Evolutionary conservation across 2,329 filamentous ascomycete species (phyloP).

Genomic region (Albophoma yamanashiensis): DNA sequence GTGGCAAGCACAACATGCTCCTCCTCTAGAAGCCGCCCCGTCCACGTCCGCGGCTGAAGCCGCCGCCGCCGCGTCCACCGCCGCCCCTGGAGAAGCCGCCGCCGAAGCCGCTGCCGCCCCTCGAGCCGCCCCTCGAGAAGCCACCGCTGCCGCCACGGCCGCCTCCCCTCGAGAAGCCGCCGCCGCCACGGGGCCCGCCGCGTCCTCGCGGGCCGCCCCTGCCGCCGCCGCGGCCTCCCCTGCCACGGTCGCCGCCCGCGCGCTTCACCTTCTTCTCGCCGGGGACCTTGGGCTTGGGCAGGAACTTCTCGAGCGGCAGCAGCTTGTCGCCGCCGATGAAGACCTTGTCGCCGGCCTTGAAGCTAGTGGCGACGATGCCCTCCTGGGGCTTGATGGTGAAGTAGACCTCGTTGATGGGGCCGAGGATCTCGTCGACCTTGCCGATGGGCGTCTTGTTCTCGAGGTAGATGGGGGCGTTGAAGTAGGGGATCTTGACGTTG

Average conservation of each 20-base stretch:
- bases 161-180: constrained; percentile 21
- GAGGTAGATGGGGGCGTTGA: constrained; percentile 97
- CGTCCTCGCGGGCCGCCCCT: constrained; percentile 21
- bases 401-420: constrained; percentile 94
- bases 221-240: constrained; percentile 16
- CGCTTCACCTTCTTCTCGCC: constrained; percentile 54
- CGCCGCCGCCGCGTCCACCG: constrained; percentile 13
- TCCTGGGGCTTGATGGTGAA: constrained; percentile 98
- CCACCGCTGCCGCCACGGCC: constrained; percentile 14
- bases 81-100: constrained; percentile 20
- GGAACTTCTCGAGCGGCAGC: constrained; percentile 87
- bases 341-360: constrained; percentile 96
- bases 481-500: constrained; percentile 94
- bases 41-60: constrained; percentile 15
- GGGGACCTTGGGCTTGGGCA: constrained; percentile 79
- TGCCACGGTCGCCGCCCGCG: constrained; percentile 39
- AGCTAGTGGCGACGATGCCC: constrained; percentile 87
- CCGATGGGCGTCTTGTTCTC: constrained; percentile 97
- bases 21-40: background rate
- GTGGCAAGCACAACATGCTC: constrained; percentile 1
- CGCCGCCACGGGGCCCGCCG: constrained; percentile 26
- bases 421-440: constrained; percentile 96
- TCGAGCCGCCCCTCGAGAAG: constrained; percentile 7
- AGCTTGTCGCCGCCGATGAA: constrained; percentile 93
- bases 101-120: constrained; percentile 22